Evolutionary conservation across 2,329 filamentous ascomycete species (phyloP), one percentile per base, ranked within the genome.

Genomic region (Arthrobotrys musiformis): DNA sequence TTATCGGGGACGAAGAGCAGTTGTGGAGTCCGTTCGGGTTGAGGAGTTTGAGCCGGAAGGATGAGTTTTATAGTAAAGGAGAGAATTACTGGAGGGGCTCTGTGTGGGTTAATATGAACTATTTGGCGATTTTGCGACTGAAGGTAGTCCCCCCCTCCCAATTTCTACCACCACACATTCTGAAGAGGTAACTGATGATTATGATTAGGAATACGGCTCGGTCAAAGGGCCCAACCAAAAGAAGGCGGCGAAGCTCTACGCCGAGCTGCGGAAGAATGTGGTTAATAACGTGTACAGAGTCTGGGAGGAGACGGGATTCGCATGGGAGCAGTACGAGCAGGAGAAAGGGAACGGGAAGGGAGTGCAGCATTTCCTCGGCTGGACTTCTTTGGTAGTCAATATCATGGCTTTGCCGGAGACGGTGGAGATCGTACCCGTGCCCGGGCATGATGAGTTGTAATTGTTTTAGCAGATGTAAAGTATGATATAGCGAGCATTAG

Each of bases 1-100:
- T 97, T 44, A 89, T 99, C 37, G 89, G 87, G 13, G 90, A 97
- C 81, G 90, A 93, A 79, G 88, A 93, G 3, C 91, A 97, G 82
- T 86, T 99, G n/a, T 98, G 94, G 90, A 97, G 92, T 82, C 88
- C 90, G 1, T 90, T 92, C 81, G 95, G 95, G n/a, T 88, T 99
- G 78, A 88, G 94, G 77, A 97, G 93, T 84, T 84, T 99, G 83
- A 97, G 93, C 85, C 91, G 91, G 84, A 89, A 89, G 81, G 91
- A 94, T 81, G 86, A 91, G 81, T 89, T 93, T 78, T 98, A 97
- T 83, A 93, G 91, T 44, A 97, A 93, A 0, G 92, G 87, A 1
- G 95, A 99, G 85, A 97, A 99, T 84, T 99, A 99, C 86, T 99
- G 95, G 94, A 89, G 93, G 78, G 92, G 93, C 79, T 93, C 95